Evolutionary conservation across 202 grass and related monocot species (phyloP).

Genomic region (Hordeum pubiflorum): DNA sequence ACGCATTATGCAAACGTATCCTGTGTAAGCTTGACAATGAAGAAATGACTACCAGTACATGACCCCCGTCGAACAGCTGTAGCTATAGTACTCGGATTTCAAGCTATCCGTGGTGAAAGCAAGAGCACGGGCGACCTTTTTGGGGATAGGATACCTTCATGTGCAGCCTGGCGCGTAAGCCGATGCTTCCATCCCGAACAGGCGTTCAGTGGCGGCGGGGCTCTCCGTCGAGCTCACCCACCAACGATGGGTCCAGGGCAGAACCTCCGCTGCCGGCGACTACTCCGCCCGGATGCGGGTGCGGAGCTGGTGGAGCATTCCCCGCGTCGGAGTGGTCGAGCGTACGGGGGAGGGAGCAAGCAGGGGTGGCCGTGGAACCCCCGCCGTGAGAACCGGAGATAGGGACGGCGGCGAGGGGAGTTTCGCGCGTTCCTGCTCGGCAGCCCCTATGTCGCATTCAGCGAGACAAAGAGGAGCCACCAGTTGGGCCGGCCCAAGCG

Average conservation of each 20-base stretch:
- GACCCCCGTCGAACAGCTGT: background rate
- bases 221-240: background rate
- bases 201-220: background rate
- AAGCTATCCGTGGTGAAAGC: background rate
- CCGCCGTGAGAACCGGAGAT: too few relatives aligned
- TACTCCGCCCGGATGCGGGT: background rate
- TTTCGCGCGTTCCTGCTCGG: too few relatives aligned
- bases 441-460: too few relatives aligned
- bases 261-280: background rate
- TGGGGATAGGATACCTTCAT: background rate
- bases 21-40: background rate
- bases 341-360: background rate
- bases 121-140: background rate
- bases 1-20: background rate
- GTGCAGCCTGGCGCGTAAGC: background rate
- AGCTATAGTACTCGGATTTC: background rate
- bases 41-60: too few relatives aligned
- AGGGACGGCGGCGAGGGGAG: too few relatives aligned
- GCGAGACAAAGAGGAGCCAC: too few relatives aligned
- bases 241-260: background rate
- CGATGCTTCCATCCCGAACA: background rate
- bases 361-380: too few relatives aligned
- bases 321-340: background rate
- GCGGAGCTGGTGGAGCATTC: background rate
- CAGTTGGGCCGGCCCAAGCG: too few relatives aligned